Evolutionary conservation across 352 stramenopile species (phyloP).

Genomic region (Phytophthora niederhauseri): DNA sequence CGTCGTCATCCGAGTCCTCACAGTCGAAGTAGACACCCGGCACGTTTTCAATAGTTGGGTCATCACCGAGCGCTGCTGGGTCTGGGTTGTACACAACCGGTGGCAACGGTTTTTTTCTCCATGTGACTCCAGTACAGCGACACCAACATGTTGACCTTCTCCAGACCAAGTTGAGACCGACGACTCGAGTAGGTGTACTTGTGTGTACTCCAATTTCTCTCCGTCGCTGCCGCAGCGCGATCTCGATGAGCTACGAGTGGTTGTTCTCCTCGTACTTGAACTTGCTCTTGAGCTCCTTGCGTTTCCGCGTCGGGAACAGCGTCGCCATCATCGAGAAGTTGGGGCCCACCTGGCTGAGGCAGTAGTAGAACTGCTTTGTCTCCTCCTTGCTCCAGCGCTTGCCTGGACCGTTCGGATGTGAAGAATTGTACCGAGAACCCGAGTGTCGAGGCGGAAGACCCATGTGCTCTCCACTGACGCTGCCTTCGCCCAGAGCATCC

Average conservation of each 20-base stretch:
- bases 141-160: too few species aligned
- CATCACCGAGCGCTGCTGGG: too few species aligned
- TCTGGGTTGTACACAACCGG: too few species aligned
- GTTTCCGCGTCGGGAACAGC: slow-evolving; percentile 81
- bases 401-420: slow-evolving; percentile 49
- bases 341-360: slow-evolving; percentile 79
- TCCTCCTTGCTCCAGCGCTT: slow-evolving; percentile 82
- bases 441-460: slow-evolving; percentile 42
- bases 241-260: slow-evolving; percentile 75
- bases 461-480: slow-evolving; percentile 27
- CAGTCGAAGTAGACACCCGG: too few species aligned
- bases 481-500: slow-evolving; percentile 38
- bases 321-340: slow-evolving; percentile 91
- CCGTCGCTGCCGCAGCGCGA: slow-evolving; percentile 45
- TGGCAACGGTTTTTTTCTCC: too few species aligned
- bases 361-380: slow-evolving; percentile 91
- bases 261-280: slow-evolving; percentile 91
- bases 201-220: not conserved
- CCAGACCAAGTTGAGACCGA: too few species aligned
- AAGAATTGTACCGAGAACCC: slow-evolving; percentile 46
- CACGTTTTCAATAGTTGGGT: too few species aligned
- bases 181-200: not conserved
- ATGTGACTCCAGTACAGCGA: too few species aligned
- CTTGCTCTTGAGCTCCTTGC: slow-evolving; percentile 87
- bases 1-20: too few species aligned